These are phyloP conservation scores for Basipetospora chlamydospora DNA, from an alignment of 2,329 filamentous ascomycete genomes.

Conservation along the genomic window DNA sequence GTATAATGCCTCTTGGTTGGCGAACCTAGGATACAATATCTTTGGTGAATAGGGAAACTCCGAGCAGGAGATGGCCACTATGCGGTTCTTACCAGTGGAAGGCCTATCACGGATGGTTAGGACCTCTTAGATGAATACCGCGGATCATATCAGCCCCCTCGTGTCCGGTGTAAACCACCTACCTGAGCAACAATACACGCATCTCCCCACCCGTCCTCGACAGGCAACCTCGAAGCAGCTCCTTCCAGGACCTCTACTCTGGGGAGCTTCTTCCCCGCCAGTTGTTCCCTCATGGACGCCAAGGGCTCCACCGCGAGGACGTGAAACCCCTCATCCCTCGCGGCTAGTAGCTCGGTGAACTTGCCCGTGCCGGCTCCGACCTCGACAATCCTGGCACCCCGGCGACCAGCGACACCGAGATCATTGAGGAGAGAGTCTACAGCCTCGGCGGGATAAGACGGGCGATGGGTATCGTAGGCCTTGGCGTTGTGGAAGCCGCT, in stretches of 20 bases:
- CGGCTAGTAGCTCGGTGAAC: conserved; percentile 49
- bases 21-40: conserved; percentile 40
- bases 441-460: conserved; percentile 46
- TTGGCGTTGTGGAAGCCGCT: conserved; percentile 52
- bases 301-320: conserved; percentile 52
- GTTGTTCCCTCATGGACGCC: conserved; percentile 45
- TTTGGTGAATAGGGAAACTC: neutral
- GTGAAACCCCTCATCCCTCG: conserved; percentile 41
- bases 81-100: conserved; percentile 46
- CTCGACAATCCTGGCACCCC: conserved; percentile 41
- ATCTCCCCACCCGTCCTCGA: conserved; percentile 45
- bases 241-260: conserved; percentile 42
- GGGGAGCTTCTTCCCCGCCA: conserved; percentile 41
- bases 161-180: no score
- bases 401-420: conserved; percentile 32
- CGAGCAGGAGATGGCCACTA: neutral
- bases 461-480: conserved; percentile 53
- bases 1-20: conserved; percentile 42
- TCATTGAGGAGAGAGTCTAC: conserved; percentile 42
- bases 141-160: neutral
- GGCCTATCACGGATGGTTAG: no score
- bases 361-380: conserved; percentile 57
- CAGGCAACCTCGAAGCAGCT: conserved; percentile 39
- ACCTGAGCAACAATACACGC: conserved; percentile 56
- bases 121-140: no score